A percentile compares a stretch with the other conserved stretches of the same genome.
Conservation (phyloP, 805 yeast species). For the Candida tallmaniae region DNA sequence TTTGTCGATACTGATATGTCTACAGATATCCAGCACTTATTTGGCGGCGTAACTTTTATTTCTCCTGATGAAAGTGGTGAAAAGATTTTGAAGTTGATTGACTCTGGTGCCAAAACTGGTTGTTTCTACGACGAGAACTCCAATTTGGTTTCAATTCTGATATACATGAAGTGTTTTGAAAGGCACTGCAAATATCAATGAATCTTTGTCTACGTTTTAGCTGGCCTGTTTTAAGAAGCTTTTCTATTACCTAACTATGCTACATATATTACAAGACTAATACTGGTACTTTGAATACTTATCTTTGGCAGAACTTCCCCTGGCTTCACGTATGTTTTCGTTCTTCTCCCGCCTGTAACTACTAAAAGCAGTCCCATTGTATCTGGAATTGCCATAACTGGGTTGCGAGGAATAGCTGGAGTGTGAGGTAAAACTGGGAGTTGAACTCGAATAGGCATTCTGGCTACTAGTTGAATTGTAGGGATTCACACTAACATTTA, state of each 20-base stretch:
- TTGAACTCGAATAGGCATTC: neutral
- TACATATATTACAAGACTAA: too few species aligned
- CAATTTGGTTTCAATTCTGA: too few species aligned
- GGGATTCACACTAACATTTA: slow-evolving; percentile 5
- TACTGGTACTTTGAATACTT: slow-evolving; percentile 6
- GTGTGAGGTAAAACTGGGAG: neutral
- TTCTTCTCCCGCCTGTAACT: neutral
- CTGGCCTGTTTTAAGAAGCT: too few species aligned
- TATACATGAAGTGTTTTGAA: too few species aligned
- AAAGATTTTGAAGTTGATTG: neutral
- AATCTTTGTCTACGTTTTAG: too few species aligned
- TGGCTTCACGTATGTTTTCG: neutral
- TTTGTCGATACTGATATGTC: slow-evolving; percentile 32
- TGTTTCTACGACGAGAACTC: neutral
- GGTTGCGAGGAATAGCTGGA: neutral
- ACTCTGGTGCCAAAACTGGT: neutral
- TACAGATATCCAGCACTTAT: slow-evolving; percentile 6
- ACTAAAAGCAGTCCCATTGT: neutral
- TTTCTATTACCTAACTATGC: too few species aligned
- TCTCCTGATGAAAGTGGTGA: slow-evolving; percentile 4
- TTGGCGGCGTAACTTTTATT: neutral
- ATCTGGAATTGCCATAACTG: too few species aligned
- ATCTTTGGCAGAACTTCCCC: too few species aligned
- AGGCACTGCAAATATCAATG: too few species aligned
- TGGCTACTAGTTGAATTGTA: neutral